A percentile compares a stretch with the other conserved stretches of the same genome.
Conservation (phyloP, 306 rosid genomes). For the Herpetospermum pedunculosum region DNA sequence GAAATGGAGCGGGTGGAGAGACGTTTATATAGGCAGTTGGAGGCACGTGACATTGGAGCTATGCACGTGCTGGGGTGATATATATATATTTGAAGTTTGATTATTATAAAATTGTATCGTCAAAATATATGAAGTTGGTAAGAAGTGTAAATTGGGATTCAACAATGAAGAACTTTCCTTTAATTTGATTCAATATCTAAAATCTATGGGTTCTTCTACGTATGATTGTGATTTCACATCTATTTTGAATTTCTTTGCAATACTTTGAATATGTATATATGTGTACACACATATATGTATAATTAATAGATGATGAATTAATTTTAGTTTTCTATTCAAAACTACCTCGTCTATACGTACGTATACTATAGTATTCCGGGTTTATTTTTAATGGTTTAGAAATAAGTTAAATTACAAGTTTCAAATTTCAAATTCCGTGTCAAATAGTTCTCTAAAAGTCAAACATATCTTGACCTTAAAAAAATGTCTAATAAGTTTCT, state of each 20-base stretch:
- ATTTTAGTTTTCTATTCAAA: too few species aligned
- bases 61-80: neutral
- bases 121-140: neutral
- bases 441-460: too few species aligned
- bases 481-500: too few species aligned
- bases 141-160: conserved; percentile 3
- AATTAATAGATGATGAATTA: too few species aligned
- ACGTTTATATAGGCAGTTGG: neutral
- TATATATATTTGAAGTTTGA: neutral
- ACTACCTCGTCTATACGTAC: too few species aligned
- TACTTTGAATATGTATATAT: neutral
- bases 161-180: neutral
- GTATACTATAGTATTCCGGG: too few species aligned
- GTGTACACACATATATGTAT: neutral
- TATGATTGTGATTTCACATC: neutral
- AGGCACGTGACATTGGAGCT: neutral
- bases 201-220: neutral
- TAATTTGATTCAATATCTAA: neutral
- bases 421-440: too few species aligned
- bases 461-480: too few species aligned
- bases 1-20: neutral
- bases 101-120: neutral
- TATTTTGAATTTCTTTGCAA: neutral
- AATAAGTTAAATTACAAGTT: too few species aligned
- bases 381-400: too few species aligned